Evolutionary conservation across 495 filamentous ascomycete species (phyloP).

Genomic region (Cercophora sp.): DNA sequence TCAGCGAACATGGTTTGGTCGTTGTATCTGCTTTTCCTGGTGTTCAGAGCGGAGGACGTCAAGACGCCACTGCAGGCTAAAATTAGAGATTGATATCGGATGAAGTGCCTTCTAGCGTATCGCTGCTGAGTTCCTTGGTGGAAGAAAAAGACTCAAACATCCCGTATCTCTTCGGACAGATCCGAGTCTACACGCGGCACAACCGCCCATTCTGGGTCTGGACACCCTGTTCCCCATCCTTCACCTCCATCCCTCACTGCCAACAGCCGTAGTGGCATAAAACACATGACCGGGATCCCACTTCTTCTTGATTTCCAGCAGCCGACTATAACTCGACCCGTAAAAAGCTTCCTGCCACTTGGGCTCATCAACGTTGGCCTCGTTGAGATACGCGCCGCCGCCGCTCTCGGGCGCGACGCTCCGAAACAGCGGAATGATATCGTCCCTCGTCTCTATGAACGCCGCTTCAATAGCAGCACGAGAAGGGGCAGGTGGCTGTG

Average conservation of each 20-base stretch:
- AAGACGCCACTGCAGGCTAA: too few species aligned
- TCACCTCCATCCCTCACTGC: constrained; percentile 45
- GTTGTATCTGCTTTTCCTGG: too few species aligned
- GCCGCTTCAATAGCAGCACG: background rate
- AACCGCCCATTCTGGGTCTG: constrained; percentile 31
- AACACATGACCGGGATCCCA: constrained; percentile 51
- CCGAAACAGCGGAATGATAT: background rate
- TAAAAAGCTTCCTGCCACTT: constrained; percentile 57
- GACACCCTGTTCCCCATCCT: constrained; percentile 22
- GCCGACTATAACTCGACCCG: constrained; percentile 43
- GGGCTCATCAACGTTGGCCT: constrained; percentile 52
- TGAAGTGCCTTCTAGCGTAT: too few species aligned
- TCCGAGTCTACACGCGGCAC: constrained; percentile 20
- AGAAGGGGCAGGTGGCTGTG: background rate
- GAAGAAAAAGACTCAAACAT: too few species aligned
- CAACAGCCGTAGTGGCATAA: constrained; percentile 50
- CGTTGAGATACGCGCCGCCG: constrained; percentile 43
- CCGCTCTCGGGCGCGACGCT: constrained; percentile 4
- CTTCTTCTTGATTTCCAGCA: constrained; percentile 46
- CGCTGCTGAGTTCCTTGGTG: too few species aligned
- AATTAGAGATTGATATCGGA: too few species aligned
- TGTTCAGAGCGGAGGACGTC: too few species aligned
- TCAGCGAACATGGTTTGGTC: too few species aligned
- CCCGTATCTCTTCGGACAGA: too few species aligned
- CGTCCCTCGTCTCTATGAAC: background rate